These are phyloP conservation scores for Hibiscus tridactylites DNA, from an alignment of 345 rosid species.

Conservation along the genomic window DNA sequence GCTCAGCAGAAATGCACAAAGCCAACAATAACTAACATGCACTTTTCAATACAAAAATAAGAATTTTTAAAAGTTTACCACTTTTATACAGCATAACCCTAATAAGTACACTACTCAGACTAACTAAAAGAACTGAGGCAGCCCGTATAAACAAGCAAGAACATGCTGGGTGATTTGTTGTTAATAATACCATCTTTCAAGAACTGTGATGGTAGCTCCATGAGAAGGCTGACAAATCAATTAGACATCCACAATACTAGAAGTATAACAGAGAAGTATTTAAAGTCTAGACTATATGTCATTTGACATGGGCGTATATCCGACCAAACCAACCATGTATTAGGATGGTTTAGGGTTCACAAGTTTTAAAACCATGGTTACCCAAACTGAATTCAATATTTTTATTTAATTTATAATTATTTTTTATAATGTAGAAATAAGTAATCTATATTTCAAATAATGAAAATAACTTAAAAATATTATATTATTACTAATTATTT, in stretches of 20 bases:
- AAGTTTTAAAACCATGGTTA: too few relatives aligned
- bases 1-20: slow-evolving; percentile 16
- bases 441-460: too few relatives aligned
- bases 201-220: not conserved
- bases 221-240: not conserved
- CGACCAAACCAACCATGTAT: too few relatives aligned
- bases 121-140: too few relatives aligned
- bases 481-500: not conserved
- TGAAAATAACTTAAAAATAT: too few relatives aligned
- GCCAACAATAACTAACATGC: not conserved
- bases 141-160: not conserved
- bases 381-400: too few relatives aligned
- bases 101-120: not conserved
- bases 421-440: too few relatives aligned
- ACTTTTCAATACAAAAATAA: not conserved
- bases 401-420: too few relatives aligned
- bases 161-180: not conserved
- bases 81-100: not conserved
- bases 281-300: not conserved
- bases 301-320: not conserved
- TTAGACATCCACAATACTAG: not conserved
- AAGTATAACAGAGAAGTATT: not conserved
- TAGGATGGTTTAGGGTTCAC: too few relatives aligned
- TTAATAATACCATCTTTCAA: not conserved
- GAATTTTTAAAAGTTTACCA: not conserved